These are phyloP conservation scores for Diaporthe ampelina DNA, from an alignment of 2,329 filamentous ascomycete genomes.

Conservation along the genomic window DNA sequence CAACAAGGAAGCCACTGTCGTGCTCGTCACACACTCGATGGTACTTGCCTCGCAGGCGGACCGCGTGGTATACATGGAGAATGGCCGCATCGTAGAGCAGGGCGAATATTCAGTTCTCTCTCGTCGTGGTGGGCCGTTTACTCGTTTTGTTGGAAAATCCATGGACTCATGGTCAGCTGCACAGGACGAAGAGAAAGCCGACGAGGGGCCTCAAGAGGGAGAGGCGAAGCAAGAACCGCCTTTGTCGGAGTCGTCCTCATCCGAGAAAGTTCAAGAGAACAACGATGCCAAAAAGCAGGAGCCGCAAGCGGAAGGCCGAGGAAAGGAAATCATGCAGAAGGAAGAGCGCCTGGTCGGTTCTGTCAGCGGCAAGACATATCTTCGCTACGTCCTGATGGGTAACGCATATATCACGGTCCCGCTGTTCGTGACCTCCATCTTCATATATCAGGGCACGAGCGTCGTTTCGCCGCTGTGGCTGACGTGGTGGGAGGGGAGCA, in stretches of 20 bases:
- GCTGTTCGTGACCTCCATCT: slow-evolving; percentile 64
- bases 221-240: not conserved
- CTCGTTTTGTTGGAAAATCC: slow-evolving; percentile 23
- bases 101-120: slow-evolving; percentile 61
- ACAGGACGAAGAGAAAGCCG: slow-evolving; percentile 61
- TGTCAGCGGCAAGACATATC: slow-evolving; percentile 68
- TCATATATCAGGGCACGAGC: slow-evolving; percentile 72
- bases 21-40: slow-evolving; percentile 63
- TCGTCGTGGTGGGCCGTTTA: slow-evolving; percentile 17
- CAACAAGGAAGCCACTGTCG: slow-evolving; percentile 42
- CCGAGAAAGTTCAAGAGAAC: not conserved
- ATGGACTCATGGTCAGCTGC: slow-evolving; percentile 64
- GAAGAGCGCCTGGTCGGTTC: slow-evolving; percentile 59
- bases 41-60: slow-evolving; percentile 71
- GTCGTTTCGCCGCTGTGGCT: slow-evolving; percentile 77
- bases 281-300: not conserved
- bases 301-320: slow-evolving; percentile 53
- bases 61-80: slow-evolving; percentile 76
- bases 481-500: slow-evolving; percentile 77
- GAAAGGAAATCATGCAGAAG: slow-evolving; percentile 74
- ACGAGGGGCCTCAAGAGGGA: slow-evolving; percentile 58
- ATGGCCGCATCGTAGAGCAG: slow-evolving; percentile 73
- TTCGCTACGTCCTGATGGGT: slow-evolving; percentile 70
- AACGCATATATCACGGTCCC: slow-evolving; percentile 68
- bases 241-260: not conserved